Evolutionary conservation across 1,139 yeast species (phyloP), one percentile per base, ranked within the genome.

Genomic region (Magnusiomyces fungicola): DNA sequence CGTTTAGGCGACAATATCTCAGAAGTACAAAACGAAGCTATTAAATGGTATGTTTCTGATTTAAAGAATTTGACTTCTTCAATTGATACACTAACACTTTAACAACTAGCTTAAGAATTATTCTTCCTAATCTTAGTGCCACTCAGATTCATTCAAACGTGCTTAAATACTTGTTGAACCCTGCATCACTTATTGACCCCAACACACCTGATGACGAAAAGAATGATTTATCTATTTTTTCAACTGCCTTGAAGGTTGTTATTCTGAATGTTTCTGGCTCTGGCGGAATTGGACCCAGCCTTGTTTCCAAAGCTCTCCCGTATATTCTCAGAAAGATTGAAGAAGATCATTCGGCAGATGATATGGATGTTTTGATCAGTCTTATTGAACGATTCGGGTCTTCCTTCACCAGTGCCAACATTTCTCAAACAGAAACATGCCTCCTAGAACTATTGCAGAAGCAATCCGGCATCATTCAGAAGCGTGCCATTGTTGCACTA

Each of bases 11-110:
- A 88, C 61, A 72, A 74, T 45, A 80, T 81, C 55, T 72, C 88
- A 6, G 95, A 87, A 58, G 94, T 88, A 1, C 88, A 86, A 61
- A 81, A 79, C 58, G 88, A 83, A 62, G 86, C 95, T 0, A 78
- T 85, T 39, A 80, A 71, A 63, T 81, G 69, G 73, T 81, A 55
- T 5, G 38, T 32, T 14, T 32, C 5, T 32, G 23, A 43, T 37
- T 10, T 38, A 9, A 37, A 19, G 2, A 34, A 16, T 25, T 10
- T 37, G 25, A 39, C 18, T 33, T 49, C 5, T 33, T 44, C 16
- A 25, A 27, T 7, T 43, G 18, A 12, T 23, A 30, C 18, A 23
- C 23, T 4, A 27, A 23, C 37, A 33, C 40, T 12, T 27, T 27
- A 27, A 6, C 25, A n/a, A 14, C 9, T 44, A 55, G 39, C 42